A percentile compares a stretch with the other conserved stretches of the same genome.
Evolutionary conservation across 805 yeast genomes (phyloP).

Genomic region (Lachancea waltii): DNA sequence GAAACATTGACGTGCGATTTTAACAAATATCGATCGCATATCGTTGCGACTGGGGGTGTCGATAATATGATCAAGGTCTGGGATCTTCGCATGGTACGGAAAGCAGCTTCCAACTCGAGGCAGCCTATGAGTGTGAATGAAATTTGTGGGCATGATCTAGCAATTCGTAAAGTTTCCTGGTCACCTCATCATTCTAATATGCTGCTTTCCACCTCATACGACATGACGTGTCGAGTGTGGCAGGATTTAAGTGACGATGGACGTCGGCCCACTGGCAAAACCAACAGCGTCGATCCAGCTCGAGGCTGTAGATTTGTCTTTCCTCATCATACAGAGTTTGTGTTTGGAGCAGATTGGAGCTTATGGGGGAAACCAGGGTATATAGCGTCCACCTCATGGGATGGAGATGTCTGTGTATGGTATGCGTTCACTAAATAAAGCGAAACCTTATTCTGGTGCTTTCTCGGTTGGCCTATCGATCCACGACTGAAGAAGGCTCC

Average conservation of each 20-base stretch:
- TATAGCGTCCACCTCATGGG: conserved; percentile 95
- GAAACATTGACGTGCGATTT: conserved; percentile 81
- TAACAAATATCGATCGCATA: conserved; percentile 78
- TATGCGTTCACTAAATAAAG: conserved; percentile 38
- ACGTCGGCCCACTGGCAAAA: conserved; percentile 39
- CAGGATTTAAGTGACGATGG: conserved; percentile 57
- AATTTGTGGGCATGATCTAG: conserved; percentile 80
- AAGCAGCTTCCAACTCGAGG: conserved; percentile 30
- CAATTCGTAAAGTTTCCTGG: conserved; percentile 79
- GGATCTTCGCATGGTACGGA: conserved; percentile 72
- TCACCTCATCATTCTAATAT: conserved; percentile 77
- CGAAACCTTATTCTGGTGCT: too few relatives aligned
- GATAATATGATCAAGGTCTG: conserved; percentile 79
- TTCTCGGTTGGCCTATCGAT: conserved; percentile 7
- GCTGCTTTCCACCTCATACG: conserved; percentile 75
- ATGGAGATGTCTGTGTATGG: conserved; percentile 90
- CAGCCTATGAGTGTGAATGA: conserved; percentile 72
- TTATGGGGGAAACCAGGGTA: conserved; percentile 96
- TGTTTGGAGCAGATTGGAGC: conserved; percentile 90
- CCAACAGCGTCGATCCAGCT: conserved; percentile 41
- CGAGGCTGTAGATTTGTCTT: conserved; percentile 54
- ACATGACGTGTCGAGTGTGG: conserved; percentile 91
- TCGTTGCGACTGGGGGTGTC: conserved; percentile 87
- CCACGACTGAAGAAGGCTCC: conserved; percentile 45
- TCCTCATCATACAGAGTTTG: conserved; percentile 77